Evolutionary conservation across 345 rosid species (phyloP), one percentile per base, ranked within the genome.

Genomic region (Toxicodendron radicans): DNA sequence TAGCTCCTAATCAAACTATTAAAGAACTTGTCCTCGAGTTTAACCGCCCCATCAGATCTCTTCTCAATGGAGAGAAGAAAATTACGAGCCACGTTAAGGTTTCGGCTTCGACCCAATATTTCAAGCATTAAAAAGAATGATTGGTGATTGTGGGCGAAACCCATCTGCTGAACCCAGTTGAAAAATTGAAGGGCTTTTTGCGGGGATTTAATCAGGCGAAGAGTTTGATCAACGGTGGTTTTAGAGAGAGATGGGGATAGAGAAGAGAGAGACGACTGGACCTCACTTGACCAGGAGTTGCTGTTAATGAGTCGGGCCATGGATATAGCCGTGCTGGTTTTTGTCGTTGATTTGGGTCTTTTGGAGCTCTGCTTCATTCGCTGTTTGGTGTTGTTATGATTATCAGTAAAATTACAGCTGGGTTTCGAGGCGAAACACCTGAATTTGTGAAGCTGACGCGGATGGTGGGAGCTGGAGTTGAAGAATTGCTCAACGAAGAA

Each of bases 21-120:
- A 71, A 89, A 92, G 84, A 79, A 89, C 78, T 80, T 86, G 71
- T 90, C 95, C 51, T 86, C 74, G 7, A 90, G 84, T 79, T 81
- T 90, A 4, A 89, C 85, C 72, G 58, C 71, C 6, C 93, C 93
- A 58, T 70, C 79, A 12, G 95, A 88, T 81, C 86, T 81, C 66
- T 45, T 89, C 81, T 79, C 87, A 24, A 91, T 91, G 0, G 95
- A 91, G 70, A 86, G 83, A 49, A 91, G 61, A 68, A 93, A 89
- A 78, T 93, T 91, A 23, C 97, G 91, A 21, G 97, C 97, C 0
- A 73, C 49, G 66, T 93, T 88, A 70, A 93, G 92, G 60, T 84
- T 85, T 23, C 97, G 84, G 43, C 83, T 74, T 61, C 76, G 87
- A 33, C 94, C 91, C 46, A 91, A 72, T 71, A 87, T 82, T 79